Base-by-base conservation (phyloP, 2,329 filamentous ascomycete species). In the Pseudogymnoascus sp. region DNA sequence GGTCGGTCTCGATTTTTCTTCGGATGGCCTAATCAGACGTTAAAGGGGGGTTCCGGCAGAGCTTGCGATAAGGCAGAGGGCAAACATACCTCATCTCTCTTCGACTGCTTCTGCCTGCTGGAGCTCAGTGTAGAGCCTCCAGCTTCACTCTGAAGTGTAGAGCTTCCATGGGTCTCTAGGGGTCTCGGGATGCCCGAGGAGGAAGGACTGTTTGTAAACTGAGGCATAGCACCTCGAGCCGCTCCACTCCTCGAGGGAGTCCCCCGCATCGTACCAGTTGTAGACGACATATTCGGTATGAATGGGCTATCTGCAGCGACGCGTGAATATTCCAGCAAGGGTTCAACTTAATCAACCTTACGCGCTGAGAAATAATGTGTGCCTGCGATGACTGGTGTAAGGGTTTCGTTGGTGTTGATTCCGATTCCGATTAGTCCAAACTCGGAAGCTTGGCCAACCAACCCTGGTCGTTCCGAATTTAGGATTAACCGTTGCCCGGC, bases 91-190 rank as follows among this genome's bases (percentile, higher is more conserved):
- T 99, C 94, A 87, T 99, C 94, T 77, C 92, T 88, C 80, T 97
- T 97, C 69, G 88, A 89, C 82, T 97, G 93, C 79, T 97, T 97
- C 76, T 94, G 90, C 73, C 94, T 87, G 77, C 93, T 97, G 70
- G 92, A 90, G 78, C 91, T 97, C 78, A 97, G 84, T 41, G 89
- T 87, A 62, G 91, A 90, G 60, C 68, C 70, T 33, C 69, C 72
- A 38, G 67, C 74, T 77, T 82, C 64, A 74, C 88, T 77, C 79
- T 85, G 67, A 80, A 79, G 67, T 59, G 82, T 77, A 39, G 71
- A 66, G 67, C 73, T 77, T 41, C 73, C 73, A 63, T 81, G 78
- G 64, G 75, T 75, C 60, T 92, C 89, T 66, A 85, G 79, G 60
- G 89, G 89, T 70, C 90, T 83, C 69, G 88, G 89, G 72, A 92